phyloP scores from a whole-genome alignment of 306 rosid species.

The Pterocarpus macrocarpus region DNA sequence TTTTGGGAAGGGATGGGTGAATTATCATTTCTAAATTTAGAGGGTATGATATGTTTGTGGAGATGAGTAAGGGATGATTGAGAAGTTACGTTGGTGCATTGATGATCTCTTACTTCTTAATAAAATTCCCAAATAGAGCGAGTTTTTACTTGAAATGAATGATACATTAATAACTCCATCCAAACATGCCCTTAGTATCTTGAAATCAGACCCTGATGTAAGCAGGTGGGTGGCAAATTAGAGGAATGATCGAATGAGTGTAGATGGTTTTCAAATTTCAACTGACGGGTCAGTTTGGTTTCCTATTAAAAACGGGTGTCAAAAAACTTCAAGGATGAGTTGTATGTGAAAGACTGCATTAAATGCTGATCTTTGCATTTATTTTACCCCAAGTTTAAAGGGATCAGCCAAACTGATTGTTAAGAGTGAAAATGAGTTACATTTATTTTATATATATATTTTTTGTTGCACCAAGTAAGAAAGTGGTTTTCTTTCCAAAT shows the following conservation, averaged over 20 bases:
- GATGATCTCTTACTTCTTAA: neutral
- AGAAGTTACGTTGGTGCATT: neutral
- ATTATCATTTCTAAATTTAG: conserved; percentile 14
- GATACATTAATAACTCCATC: neutral
- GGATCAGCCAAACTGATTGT: neutral
- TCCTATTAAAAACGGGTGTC: neutral
- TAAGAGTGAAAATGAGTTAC: neutral
- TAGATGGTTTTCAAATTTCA: conserved; percentile 19
- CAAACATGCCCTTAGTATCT: conserved; percentile 6
- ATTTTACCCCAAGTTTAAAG: neutral
- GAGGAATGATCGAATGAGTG: neutral
- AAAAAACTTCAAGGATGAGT: neutral
- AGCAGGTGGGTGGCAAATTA: conserved; percentile 2
- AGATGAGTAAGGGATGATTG: conserved; percentile 17
- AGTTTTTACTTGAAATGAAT: conserved; percentile 11
- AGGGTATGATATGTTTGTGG: neutral
- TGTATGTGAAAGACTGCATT: neutral
- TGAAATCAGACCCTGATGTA: conserved; percentile 1
- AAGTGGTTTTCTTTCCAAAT: neutral
- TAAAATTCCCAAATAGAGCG: neutral
- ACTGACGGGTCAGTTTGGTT: neutral
- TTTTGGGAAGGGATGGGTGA: neutral
- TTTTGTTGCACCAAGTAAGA: neutral
- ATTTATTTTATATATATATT: neutral
- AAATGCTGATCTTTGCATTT: neutral